Evolutionary conservation across 495 filamentous ascomycete genomes (phyloP).

Genomic region (Aspergillus sclerotiicarbonarius): DNA sequence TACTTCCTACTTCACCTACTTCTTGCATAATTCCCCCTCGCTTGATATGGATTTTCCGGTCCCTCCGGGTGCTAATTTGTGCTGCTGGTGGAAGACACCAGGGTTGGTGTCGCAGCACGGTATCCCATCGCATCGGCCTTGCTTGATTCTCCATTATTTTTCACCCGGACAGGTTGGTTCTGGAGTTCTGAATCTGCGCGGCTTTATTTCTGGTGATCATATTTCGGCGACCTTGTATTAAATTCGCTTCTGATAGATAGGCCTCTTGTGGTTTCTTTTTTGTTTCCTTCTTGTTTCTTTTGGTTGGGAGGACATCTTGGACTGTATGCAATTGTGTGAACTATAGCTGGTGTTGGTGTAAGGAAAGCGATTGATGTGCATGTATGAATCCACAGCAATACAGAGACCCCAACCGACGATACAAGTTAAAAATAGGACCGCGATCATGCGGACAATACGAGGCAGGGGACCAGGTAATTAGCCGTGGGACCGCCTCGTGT

Average conservation of each 20-base stretch:
- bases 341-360: not conserved
- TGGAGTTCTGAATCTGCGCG: conserved; percentile 10
- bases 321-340: not conserved
- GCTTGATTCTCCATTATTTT: not conserved
- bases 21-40: conserved; percentile 11
- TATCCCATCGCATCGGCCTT: not conserved
- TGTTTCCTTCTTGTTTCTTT: not conserved
- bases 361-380: not conserved
- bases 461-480: not conserved
- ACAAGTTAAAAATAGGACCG: not conserved
- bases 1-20: conserved; percentile 10
- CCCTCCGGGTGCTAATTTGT: not conserved
- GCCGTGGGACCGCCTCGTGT: not conserved
- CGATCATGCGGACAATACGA: not conserved
- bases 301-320: not conserved
- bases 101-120: not conserved
- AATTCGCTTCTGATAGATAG: conserved; percentile 10
- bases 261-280: conserved; percentile 8
- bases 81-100: conserved; percentile 15
- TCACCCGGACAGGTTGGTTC: conserved; percentile 8
- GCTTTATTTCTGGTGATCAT: conserved; percentile 14
- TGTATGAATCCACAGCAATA: not conserved
- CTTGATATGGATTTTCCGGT: not conserved
- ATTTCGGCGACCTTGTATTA: conserved; percentile 14
- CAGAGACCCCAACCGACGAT: not conserved